Percentiles rank a stretch among this genome's conserved stretches.
Conservation (phyloP, 1,284 basidiomycete species). For the Coniferiporia weirii region DNA sequence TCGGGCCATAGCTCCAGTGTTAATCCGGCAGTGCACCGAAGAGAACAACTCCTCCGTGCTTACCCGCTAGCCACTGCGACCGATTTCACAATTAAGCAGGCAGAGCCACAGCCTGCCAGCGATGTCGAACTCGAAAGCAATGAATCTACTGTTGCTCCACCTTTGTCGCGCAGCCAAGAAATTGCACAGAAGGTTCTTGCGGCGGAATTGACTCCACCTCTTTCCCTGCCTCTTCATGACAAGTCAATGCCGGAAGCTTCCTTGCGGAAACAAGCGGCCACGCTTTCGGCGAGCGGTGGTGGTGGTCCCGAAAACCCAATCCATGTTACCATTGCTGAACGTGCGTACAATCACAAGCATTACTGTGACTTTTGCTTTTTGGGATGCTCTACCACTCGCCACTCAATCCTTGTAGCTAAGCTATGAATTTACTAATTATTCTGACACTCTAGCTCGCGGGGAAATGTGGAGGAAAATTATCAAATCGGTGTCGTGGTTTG, state of each 20-base stretch:
- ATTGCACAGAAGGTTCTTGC: slow-evolving; percentile 57
- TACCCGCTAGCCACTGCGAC: slow-evolving; percentile 21
- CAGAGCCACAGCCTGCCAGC: slow-evolving; percentile 17
- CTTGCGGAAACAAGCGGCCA: slow-evolving; percentile 22
- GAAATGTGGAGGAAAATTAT: slow-evolving; percentile 15
- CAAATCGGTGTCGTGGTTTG: slow-evolving; percentile 22
- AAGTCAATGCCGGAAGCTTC: neutral
- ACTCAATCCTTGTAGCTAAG: too few species aligned
- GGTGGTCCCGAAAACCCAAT: slow-evolving; percentile 56
- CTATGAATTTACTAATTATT: neutral
- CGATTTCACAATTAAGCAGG: slow-evolving; percentile 8
- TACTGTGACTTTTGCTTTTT: slow-evolving; percentile 3
- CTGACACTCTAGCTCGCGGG: neutral
- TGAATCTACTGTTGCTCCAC: neutral
- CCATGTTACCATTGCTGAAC: slow-evolving; percentile 74
- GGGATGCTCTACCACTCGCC: too few species aligned
- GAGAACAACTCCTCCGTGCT: slow-evolving; percentile 52
- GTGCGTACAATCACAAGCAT: slow-evolving; percentile 39
- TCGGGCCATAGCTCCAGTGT: slow-evolving; percentile 54
- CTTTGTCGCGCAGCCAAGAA: slow-evolving; percentile 37
- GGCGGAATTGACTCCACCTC: slow-evolving; percentile 25
- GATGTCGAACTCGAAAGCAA: slow-evolving; percentile 6
- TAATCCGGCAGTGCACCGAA: slow-evolving; percentile 54
- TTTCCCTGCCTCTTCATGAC: slow-evolving; percentile 11
- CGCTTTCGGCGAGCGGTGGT: slow-evolving; percentile 33